Evolutionary conservation across 306 rosid genomes (phyloP), one percentile per base, ranked within the genome.

Genomic region (Morella rubra): DNA sequence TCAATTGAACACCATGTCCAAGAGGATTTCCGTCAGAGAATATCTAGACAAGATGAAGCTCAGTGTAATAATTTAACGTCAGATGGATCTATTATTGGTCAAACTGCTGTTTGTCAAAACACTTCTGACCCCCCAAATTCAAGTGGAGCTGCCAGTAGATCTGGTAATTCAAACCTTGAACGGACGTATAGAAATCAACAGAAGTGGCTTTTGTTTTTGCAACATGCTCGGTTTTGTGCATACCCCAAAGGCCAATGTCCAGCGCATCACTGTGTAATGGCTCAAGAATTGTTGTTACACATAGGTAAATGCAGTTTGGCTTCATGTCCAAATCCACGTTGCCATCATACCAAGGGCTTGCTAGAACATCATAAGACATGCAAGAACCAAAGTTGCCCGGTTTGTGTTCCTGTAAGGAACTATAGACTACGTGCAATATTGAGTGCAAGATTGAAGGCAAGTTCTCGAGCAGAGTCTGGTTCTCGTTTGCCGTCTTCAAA

Each of bases 201-300:
- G 77, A 89, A 83, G 78, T 96, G 99, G 99, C 97, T 96, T 84
- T 78, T 96, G 79, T 96, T 96, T 85, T 80, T 96, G 69, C 82
- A 85, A 59, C 99, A 96, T 85, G 99, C 99, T 22, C 89, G 93
- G 52, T 78, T 86, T 4, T 96, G 99, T 78, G 41, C 82, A 53
- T 90, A 91, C 55, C 91, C 93, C 7, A 89, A 96, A 87, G 99
- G 99, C 60, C 85, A 78, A 85, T 96, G 99, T 84, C 87, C 54
- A 44, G 93, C 87, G 78, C 86, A 51, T 75, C 60, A 60, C 77
- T 96, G 99, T 84, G 32, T 86, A 37, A 76, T 15, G 80, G 93
- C 86, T 45, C 96, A 90, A 72, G 87, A 86, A 71, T 81, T 96
- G 85, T 89, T 90, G 81, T 87, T 82, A 74, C 99, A 96, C 84